phyloP scores from a whole-genome alignment of 129 eudicot genomes.

The Tanacetum coccineum region DNA sequence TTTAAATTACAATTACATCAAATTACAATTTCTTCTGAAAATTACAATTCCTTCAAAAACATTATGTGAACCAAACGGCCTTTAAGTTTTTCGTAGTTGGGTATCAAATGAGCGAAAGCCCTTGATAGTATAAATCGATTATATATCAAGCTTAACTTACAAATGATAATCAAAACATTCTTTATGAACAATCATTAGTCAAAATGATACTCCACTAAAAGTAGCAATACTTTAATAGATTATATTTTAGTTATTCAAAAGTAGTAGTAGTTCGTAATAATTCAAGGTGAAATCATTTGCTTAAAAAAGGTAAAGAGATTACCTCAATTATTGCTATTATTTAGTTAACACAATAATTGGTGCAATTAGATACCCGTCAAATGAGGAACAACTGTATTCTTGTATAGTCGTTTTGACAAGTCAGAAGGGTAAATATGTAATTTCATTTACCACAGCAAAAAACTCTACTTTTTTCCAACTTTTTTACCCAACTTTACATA shows the following conservation, averaged over 20 bases:
- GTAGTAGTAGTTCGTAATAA: not conserved
- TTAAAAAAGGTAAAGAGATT: slow-evolving; percentile 16
- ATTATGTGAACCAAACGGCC: no score
- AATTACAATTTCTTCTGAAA: no score
- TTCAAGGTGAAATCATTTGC: slow-evolving; percentile 9
- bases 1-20: no score
- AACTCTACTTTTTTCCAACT: not conserved
- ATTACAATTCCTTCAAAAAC: no score
- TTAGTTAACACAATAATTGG: slow-evolving; percentile 8
- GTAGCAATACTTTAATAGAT: not conserved
- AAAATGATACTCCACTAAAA: not conserved
- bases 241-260: not conserved
- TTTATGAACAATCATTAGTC: not conserved
- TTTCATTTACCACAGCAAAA: not conserved
- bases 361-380: slow-evolving; percentile 23
- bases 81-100: no score
- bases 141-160: no score
- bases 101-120: no score
- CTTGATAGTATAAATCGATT: no score
- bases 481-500: slow-evolving; percentile 35
- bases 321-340: slow-evolving; percentile 6
- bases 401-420: slow-evolving; percentile 10
- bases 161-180: not conserved
- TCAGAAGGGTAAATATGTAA: slow-evolving; percentile 26
- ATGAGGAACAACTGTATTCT: slow-evolving; percentile 10